Evolutionary conservation across 2,329 filamentous ascomycete genomes (phyloP).

Genomic region (Aspergillus eucalypticola): DNA sequence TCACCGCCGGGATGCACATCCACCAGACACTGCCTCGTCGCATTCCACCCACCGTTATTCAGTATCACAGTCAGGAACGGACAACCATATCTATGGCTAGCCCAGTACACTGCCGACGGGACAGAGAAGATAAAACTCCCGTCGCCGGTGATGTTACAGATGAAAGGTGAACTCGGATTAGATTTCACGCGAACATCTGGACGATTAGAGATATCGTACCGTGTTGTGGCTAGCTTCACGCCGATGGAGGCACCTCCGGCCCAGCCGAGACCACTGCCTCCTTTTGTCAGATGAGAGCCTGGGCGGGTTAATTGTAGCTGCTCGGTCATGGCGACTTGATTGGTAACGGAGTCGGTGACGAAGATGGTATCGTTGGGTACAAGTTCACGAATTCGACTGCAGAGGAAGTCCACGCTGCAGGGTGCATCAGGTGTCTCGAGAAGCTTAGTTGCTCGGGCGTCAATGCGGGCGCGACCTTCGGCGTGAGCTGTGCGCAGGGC

Average conservation of each 20-base stretch:
- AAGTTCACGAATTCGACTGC: conserved; percentile 5
- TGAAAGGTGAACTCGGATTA: neutral
- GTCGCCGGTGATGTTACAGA: conserved; percentile 55
- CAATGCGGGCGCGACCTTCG: neutral
- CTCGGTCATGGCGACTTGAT: conserved; percentile 12
- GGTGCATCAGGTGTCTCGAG: neutral
- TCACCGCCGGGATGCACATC: conserved; percentile 24
- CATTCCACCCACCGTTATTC: conserved; percentile 67
- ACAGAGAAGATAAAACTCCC: conserved; percentile 66
- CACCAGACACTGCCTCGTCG: conserved; percentile 21
- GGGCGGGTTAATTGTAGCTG: conserved; percentile 11
- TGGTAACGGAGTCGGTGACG: conserved; percentile 13
- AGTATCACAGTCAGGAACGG: conserved; percentile 65
- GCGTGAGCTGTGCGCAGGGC: neutral
- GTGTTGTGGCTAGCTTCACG: conserved; percentile 64
- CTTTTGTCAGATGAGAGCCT: conserved; percentile 59
- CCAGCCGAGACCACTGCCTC: conserved; percentile 77
- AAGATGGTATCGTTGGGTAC: conserved; percentile 9
- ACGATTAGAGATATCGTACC: conserved; percentile 3
- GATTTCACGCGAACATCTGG: neutral
- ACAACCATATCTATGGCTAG: conserved; percentile 62
- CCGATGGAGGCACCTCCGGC: conserved; percentile 72
- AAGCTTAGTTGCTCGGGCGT: neutral
- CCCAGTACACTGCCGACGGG: conserved; percentile 67
- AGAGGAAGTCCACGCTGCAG: conserved; percentile 10